A percentile compares a stretch with the other conserved stretches of the same genome.
Conservation (phyloP, 2,329 filamentous ascomycete species). For the Paracoccidioides brasiliensis region DNA sequence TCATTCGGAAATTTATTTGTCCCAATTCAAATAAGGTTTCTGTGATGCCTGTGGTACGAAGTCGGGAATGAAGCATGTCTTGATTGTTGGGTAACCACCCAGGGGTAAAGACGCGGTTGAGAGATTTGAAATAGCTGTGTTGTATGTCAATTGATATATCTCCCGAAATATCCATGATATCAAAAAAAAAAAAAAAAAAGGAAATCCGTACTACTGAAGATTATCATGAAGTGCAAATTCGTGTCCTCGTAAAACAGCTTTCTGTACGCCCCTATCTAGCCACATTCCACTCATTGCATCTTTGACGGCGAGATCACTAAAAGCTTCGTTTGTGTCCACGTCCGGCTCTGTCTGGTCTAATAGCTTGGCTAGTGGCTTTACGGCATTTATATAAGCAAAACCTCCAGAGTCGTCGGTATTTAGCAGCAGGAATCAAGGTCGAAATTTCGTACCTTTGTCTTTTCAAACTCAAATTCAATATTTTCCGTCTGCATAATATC, state of each 20-base stretch:
- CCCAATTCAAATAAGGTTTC: slow-evolving; percentile 89
- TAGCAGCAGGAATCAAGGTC: not conserved
- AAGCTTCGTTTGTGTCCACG: slow-evolving; percentile 65
- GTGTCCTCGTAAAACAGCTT: slow-evolving; percentile 84
- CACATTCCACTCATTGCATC: slow-evolving; percentile 72
- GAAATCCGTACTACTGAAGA: slow-evolving; percentile 64
- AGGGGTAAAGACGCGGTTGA: slow-evolving; percentile 61
- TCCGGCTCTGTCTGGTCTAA: slow-evolving; percentile 64
- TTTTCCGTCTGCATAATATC: slow-evolving; percentile 81
- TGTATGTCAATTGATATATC: not conserved
- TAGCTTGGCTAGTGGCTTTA: slow-evolving; percentile 61
- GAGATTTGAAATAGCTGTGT: slow-evolving; percentile 64
- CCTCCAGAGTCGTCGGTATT: not conserved
- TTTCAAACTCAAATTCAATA: slow-evolving; percentile 63
- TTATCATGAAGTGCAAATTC: slow-evolving; percentile 97
- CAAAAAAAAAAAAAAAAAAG: too few species aligned
- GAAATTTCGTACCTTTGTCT: slow-evolving; percentile 53
- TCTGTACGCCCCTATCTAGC: slow-evolving; percentile 69
- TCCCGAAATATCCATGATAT: not conserved
- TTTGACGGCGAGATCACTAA: slow-evolving; percentile 52
- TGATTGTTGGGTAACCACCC: slow-evolving; percentile 85
- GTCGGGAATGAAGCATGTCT: slow-evolving; percentile 77
- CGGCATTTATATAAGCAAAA: slow-evolving; percentile 8
- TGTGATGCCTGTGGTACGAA: slow-evolving; percentile 89
- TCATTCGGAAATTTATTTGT: slow-evolving; percentile 91